Conservation (phyloP, 768 basidiomycete species). For the Pleurotus citrinopileatus region DNA sequence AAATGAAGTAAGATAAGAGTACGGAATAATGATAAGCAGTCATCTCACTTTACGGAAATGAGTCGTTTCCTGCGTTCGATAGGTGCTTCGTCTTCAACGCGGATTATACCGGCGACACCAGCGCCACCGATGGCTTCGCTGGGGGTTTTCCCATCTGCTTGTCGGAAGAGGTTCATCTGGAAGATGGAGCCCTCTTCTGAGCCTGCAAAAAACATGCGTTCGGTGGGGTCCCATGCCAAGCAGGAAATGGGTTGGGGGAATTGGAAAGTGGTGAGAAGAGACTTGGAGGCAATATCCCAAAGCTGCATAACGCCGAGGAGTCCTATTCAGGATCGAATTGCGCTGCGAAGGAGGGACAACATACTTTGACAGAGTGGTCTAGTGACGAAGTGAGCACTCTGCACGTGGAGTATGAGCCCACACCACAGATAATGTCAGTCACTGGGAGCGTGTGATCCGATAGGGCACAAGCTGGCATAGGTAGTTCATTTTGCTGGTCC, state of each 20-base stretch:
- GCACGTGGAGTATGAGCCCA: slow-evolving; percentile 76
- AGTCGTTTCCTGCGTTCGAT: slow-evolving; percentile 50
- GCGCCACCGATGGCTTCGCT: slow-evolving; percentile 75
- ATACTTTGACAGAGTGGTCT: slow-evolving; percentile 91
- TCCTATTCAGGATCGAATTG: slow-evolving; percentile 6
- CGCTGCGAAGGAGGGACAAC: slow-evolving; percentile 9
- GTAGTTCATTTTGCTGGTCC: slow-evolving; percentile 68
- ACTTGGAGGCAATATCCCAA: slow-evolving; percentile 75
- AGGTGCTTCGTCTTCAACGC: slow-evolving; percentile 53
- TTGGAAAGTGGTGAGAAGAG: slow-evolving; percentile 82
- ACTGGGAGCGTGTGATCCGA: slow-evolving; percentile 93
- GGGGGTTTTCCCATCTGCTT: slow-evolving; percentile 53
- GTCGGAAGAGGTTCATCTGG: slow-evolving; percentile 76
- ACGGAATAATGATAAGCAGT: slow-evolving; percentile 5
- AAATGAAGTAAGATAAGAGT: slow-evolving; percentile 1
- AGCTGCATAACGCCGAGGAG: slow-evolving; percentile 40
- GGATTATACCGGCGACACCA: slow-evolving; percentile 67
- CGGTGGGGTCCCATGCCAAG: slow-evolving; percentile 78
- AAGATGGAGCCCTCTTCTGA: slow-evolving; percentile 72
- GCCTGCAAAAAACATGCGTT: slow-evolving; percentile 87
- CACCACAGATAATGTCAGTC: slow-evolving; percentile 75
- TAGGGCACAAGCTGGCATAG: slow-evolving; percentile 74
- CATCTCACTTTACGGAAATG: slow-evolving; percentile 67
- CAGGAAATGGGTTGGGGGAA: slow-evolving; percentile 76
- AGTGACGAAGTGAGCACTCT: slow-evolving; percentile 77